phyloP scores from a whole-genome alignment of 2,329 filamentous ascomycete species.

The Amauroascus verrucosus region DNA sequence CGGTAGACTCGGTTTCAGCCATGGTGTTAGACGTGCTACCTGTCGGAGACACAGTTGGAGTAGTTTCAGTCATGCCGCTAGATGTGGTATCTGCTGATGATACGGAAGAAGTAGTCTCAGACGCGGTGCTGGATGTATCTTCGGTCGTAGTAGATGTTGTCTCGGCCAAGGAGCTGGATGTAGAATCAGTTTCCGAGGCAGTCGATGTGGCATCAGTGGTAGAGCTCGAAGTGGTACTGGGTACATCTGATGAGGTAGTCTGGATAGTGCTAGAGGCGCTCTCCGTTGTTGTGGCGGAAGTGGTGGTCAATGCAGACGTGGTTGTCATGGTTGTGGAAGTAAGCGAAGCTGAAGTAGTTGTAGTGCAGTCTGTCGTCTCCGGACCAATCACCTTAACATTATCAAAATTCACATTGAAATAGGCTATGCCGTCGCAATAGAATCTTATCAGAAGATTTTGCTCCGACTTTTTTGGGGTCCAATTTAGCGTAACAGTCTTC shows the following conservation, averaged over 20 bases:
- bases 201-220: not conserved
- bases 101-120: not conserved
- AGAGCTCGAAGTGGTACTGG: not conserved
- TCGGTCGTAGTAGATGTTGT: not conserved
- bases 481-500: not conserved
- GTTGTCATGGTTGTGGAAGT: not conserved
- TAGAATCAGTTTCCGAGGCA: not conserved
- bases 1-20: not conserved
- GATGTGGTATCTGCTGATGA: not conserved
- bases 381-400: not conserved
- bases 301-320: not conserved
- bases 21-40: not conserved
- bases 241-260: not conserved
- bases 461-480: not conserved
- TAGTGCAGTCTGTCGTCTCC: not conserved
- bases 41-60: not conserved
- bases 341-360: not conserved
- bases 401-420: not conserved
- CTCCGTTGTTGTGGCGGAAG: not conserved
- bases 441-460: not conserved
- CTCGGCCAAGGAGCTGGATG: not conserved
- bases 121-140: not conserved
- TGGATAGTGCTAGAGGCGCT: not conserved
- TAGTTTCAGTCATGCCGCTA: not conserved
- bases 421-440: not conserved